Base-by-base conservation (phyloP, 805 yeast species). In the Wickerhamomyces pijperi region DNA sequence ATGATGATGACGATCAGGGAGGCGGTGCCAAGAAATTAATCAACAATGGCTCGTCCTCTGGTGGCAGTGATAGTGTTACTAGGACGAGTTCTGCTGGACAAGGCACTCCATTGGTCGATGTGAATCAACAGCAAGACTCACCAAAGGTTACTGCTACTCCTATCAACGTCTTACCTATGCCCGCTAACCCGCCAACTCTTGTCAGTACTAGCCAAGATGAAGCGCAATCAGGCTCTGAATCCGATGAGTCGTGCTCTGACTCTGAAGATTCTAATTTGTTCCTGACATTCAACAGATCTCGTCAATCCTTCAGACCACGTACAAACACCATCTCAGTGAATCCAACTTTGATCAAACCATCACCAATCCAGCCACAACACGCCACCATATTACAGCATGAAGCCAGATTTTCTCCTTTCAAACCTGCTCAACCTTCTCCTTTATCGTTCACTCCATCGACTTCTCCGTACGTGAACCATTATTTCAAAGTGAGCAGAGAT, bases 401-500 rank as follows among this genome's bases (percentile, higher is more conserved):
- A 49, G 4, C 65, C 66, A 29, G 45, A 49, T 36, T 49, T 61
- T 3, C 56, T 56, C 9, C 39, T 53, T 34, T 53, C 64, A 2
- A 56, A 51, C 5, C 23, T 7, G 23, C 23, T 48, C 6, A 49
- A 48, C 41, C 55, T 63, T 0, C 63, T 21, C 23, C 23, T 21
- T 6, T 21, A 21, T 21, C n/a, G 58, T 41, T 31, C 55, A 28
- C 14, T 36, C 35, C 42, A 8, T 45, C 43, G 2, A 42, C 39
- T 6, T 25, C 38, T 16, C 34, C 43, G 28, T 58, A 38, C 46
- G 50, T 43, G 32, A 71, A 70, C 42, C 76, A 72, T 44, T 70
- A 70, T 49, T 60, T 60, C 36, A 69, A 66, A 40, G 66, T 62
- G 17, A 67, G 64, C n/a, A 47, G 23, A 21, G 23, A 21, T 21